Evolutionary conservation across 257 asterid genomes (phyloP).

Genomic region (Thymus mandschuricus): DNA sequence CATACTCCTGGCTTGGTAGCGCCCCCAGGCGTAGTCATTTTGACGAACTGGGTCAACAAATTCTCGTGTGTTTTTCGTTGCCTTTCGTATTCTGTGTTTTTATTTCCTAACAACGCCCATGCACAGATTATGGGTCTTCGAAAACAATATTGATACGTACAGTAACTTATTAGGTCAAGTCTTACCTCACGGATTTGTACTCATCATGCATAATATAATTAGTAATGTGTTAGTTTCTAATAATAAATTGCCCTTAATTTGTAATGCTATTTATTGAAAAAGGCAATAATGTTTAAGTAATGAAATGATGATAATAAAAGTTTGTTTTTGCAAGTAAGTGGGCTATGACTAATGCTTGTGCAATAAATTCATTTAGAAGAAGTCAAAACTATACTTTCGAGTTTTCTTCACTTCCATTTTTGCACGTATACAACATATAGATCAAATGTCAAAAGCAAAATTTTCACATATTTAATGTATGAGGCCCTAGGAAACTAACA

Average conservation of each 20-base stretch:
- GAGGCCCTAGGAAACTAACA: background rate
- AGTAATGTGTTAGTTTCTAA: no score
- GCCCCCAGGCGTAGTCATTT: no score
- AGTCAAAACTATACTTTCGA: background rate
- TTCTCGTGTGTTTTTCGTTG: no score
- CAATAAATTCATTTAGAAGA: background rate
- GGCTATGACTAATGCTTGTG: background rate
- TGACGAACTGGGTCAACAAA: no score
- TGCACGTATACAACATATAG: background rate
- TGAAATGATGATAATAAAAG: background rate
- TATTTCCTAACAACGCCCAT: no score
- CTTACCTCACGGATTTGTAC: no score
- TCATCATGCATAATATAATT: no score
- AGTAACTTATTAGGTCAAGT: no score
- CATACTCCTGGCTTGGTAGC: no score
- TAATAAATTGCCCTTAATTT: background rate
- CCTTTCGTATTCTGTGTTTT: no score
- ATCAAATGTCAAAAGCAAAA: slow-evolving; percentile 5
- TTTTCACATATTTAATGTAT: background rate
- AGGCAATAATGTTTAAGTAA: background rate
- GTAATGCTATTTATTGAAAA: background rate
- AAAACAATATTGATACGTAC: no score
- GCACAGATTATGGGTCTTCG: no score
- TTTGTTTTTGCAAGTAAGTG: background rate
- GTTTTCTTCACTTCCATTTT: background rate